Percentiles rank a stretch among this genome's conserved stretches.
Conservation (phyloP, 306 rosid species). For the Medicago truncatula region DNA sequence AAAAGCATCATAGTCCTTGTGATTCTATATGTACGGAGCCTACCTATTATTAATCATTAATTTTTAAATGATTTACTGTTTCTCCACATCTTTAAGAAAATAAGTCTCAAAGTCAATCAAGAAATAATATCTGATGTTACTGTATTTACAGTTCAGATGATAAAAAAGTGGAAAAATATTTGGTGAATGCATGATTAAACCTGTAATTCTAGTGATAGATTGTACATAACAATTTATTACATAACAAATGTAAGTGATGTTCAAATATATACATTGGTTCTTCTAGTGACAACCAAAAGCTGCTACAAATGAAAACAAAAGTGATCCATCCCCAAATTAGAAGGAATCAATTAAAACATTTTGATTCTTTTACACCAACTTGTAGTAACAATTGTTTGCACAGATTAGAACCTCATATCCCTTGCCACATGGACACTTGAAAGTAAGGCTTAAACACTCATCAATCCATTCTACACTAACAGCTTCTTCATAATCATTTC, state of each 20-base stretch:
- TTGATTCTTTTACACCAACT: conserved; percentile 34
- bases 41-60: not conserved
- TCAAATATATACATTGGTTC: conserved; percentile 6
- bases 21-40: conserved; percentile 59
- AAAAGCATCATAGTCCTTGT: conserved; percentile 48
- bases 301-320: conserved; percentile 4
- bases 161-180: too few relatives aligned
- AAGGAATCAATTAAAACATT: not conserved
- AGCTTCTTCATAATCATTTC: conserved; percentile 50
- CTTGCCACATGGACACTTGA: conserved; percentile 68
- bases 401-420: conserved; percentile 60
- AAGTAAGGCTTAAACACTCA: conserved; percentile 47
- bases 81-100: not conserved
- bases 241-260: conserved; percentile 6
- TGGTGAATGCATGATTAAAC: too few relatives aligned
- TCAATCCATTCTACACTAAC: conserved; percentile 61
- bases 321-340: not conserved
- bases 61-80: not conserved
- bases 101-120: too few relatives aligned
- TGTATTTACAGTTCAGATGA: too few relatives aligned
- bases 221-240: conserved; percentile 26
- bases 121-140: too few relatives aligned
- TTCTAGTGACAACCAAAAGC: conserved; percentile 14
- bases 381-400: conserved; percentile 64
- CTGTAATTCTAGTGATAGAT: not conserved